Evolutionary conservation across 306 rosid species (phyloP), one percentile per base, ranked within the genome.

Genomic region (Lathyrus tuberosus): DNA sequence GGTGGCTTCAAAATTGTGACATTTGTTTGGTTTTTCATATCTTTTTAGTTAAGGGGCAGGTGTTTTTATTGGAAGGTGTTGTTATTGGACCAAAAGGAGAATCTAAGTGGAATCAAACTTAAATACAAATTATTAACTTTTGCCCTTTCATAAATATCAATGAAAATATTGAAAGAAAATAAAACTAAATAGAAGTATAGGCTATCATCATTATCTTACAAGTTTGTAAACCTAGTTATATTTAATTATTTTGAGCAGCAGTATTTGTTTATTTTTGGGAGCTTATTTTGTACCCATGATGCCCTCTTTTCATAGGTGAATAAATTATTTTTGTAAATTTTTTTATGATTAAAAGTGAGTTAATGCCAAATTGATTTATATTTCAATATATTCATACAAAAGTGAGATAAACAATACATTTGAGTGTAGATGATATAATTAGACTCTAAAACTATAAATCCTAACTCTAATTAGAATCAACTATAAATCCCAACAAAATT

Each of bases 11-110:
- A 41, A 64, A 61, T 52, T 24, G 35, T 68, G 59, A 52, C 3
- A 14, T 67, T 56, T 20, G 40, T 22, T 24, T 51, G 43, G 38
- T 13, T 1, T n/a, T 16, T 44, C 13, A 28, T 40, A 22, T 8
- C 0, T 6, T 26, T 47, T 69, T 53, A 61, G 60, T 53, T 22
- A 18, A 43, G 48, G 20, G 18, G 28, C 41, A 26, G 22, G 57
- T 28, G 48, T 33, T 40, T n/a, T 22, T n/a, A 57, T 61, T 61
- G 58, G 67, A 51, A 33, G 31, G 57, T 30, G 48, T 33, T 41
- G 35, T 12, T 15, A 58, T 61, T 62, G 59, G 67, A 52, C 51
- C 57, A 51, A 49, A 49, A 31, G 31, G 54, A 40, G 70, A 61
- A 60, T 69, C 67, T 46, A 33, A 74, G 17, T 42, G 48, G 57